Percentiles rank a stretch among this genome's conserved stretches.
These are phyloP conservation scores for Xylariaceae sp. DNA, from an alignment of 2,329 filamentous ascomycete genomes.

Conservation along the genomic window DNA sequence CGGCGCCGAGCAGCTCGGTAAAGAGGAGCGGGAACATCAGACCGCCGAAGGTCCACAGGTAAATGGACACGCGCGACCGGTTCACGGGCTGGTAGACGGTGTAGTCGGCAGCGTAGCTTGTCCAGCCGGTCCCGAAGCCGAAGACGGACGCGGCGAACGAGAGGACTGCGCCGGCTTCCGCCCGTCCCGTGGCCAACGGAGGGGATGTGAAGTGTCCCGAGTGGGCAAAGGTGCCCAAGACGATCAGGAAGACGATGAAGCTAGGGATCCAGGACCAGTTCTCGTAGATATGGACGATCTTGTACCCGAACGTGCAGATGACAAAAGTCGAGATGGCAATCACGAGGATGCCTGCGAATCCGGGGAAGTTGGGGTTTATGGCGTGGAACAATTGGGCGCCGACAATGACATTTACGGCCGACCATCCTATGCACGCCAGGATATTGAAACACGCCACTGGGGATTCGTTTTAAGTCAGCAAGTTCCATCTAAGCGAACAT, in stretches of 20 bases:
- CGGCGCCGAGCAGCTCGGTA: slow-evolving; percentile 66
- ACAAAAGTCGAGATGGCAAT: slow-evolving; percentile 63
- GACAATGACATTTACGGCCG: slow-evolving; percentile 71
- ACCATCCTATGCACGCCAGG: slow-evolving; percentile 69
- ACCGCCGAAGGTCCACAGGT: slow-evolving; percentile 63
- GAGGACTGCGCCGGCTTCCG: slow-evolving; percentile 57
- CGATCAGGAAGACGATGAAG: slow-evolving; percentile 66
- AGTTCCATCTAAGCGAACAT: no score
- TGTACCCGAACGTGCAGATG: slow-evolving; percentile 70
- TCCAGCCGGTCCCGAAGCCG: slow-evolving; percentile 69
- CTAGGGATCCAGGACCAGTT: slow-evolving; percentile 70
- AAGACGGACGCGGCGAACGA: slow-evolving; percentile 63
- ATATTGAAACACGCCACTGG: slow-evolving; percentile 64
- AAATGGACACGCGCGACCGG: slow-evolving; percentile 57
- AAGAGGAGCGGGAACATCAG: slow-evolving; percentile 68
- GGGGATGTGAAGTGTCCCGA: slow-evolving; percentile 58
- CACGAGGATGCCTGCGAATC: slow-evolving; percentile 68
- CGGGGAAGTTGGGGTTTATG: slow-evolving; percentile 63
- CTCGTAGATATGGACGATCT: slow-evolving; percentile 72
- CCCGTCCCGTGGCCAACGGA: slow-evolving; percentile 52
- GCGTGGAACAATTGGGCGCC: slow-evolving; percentile 72
- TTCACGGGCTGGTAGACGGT: slow-evolving; percentile 69
- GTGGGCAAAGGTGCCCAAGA: slow-evolving; percentile 62
- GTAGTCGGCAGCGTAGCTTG: slow-evolving; percentile 70
- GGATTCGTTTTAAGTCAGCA: no score